phyloP scores from a whole-genome alignment of 2,329 filamentous ascomycete genomes.

The Pseudocercospora eumusae region DNA sequence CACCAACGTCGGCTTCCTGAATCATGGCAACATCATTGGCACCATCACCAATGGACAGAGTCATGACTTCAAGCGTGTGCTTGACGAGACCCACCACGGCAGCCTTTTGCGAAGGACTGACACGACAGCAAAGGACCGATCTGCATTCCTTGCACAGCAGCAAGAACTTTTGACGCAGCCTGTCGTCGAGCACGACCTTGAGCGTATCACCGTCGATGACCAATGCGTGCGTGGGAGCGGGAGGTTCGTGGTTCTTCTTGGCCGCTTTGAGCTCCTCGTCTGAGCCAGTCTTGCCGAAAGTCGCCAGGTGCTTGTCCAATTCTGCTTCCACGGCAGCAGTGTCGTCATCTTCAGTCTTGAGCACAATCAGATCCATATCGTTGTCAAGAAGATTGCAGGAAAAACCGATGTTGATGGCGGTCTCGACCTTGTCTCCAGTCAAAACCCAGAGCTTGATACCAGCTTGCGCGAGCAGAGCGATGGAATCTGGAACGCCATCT shows the following conservation, averaged over 20 bases:
- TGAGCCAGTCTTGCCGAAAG: constrained; percentile 78
- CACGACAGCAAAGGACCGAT: constrained; percentile 93
- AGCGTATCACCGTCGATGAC: constrained; percentile 95
- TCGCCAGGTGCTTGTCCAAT: constrained; percentile 70
- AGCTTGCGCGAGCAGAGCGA: constrained; percentile 83
- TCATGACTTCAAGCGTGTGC: constrained; percentile 92
- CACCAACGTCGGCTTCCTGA: constrained; percentile 93
- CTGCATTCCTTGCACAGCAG: constrained; percentile 96
- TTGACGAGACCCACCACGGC: constrained; percentile 97
- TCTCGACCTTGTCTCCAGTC: constrained; percentile 98
- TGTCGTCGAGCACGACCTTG: constrained; percentile 79
- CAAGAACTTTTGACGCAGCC: constrained; percentile 86
- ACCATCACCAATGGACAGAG: constrained; percentile 87
- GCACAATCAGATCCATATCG: constrained; percentile 92
- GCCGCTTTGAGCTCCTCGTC: constrained; percentile 82
- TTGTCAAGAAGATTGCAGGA: constrained; percentile 97
- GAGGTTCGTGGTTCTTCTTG: constrained; percentile 79
- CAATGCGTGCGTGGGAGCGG: constrained; percentile 83
- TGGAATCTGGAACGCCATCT: constrained; percentile 95
- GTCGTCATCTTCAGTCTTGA: constrained; percentile 79
- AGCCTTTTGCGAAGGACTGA: constrained; percentile 94
- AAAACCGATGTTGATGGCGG: constrained; percentile 99
- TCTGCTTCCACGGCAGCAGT: constrained; percentile 65
- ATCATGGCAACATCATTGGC: constrained; percentile 98
- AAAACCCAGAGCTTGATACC: constrained; percentile 99